Conservation (phyloP, 2,329 filamentous ascomycete species). For the Periconia sp. region DNA sequence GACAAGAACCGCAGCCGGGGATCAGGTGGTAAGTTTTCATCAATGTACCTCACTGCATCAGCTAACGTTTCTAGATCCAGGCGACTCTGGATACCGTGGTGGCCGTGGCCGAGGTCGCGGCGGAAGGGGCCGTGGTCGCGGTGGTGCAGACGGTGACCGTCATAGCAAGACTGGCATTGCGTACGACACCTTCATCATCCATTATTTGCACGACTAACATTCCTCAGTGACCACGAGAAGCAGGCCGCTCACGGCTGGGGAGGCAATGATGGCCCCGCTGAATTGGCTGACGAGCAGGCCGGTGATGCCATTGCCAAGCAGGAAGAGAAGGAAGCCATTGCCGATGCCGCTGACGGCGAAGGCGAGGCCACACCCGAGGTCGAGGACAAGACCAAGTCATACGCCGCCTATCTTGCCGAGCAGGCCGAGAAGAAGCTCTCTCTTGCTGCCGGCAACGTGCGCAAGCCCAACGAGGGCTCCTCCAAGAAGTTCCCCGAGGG, state of each 20-base stretch:
- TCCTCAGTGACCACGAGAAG: conserved; percentile 76
- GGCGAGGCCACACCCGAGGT: conserved; percentile 61
- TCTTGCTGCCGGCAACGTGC: conserved; percentile 72
- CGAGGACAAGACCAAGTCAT: conserved; percentile 90
- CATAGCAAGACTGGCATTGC: conserved; percentile 66
- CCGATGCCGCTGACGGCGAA: conserved; percentile 44
- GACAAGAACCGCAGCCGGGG: conserved; percentile 79
- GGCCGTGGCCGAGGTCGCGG: conserved; percentile 57
- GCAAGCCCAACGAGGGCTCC: conserved; percentile 90
- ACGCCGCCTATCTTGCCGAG: conserved; percentile 84
- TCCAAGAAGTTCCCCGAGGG: conserved; percentile 94
- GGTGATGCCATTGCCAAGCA: conserved; percentile 86
- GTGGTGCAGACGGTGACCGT: conserved; percentile 60
- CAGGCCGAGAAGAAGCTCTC: conserved; percentile 77
- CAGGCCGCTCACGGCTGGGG: conserved; percentile 91
- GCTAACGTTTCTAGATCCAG: conserved; percentile 7
- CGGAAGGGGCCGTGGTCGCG: conserved; percentile 54
- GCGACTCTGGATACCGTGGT: conserved; percentile 29
- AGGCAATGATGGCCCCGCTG: conserved; percentile 77
- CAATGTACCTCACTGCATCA: background rate
- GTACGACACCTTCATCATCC: conserved; percentile 50
- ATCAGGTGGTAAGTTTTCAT: conserved; percentile 38
- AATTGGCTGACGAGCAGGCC: conserved; percentile 89
- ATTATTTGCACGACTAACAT: conserved; percentile 20
- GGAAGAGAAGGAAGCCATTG: conserved; percentile 73